Evolutionary conservation across 192 early-diverging fungal genomes (phyloP), one percentile per base, ranked within the genome.

Genomic region (Coemansia sp.): DNA sequence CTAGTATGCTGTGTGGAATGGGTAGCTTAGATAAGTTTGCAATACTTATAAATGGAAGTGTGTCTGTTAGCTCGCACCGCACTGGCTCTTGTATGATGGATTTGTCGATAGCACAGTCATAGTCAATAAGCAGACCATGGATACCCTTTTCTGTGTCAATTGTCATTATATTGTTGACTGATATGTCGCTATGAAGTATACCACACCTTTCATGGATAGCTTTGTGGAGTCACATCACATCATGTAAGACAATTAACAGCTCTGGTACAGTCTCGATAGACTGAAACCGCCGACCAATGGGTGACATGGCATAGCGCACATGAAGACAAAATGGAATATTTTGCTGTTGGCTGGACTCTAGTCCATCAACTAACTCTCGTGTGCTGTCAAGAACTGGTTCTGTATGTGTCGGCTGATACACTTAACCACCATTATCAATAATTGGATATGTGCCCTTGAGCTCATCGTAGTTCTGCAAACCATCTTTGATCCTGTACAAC

Each of bases 21-120:
- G 51, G 11, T 21, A 33, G 50, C 21, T 11, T 52, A 30, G 17
- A 19, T n/a, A 61, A 25, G 32, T 50, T 61, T 2, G 27, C 59
- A 24, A 61, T 51, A n/a, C 42, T 61, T 39, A 61, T 61, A 50
- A 61, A 61, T n/a, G 59, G 59, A 3, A 61, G 42, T 5, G 59
- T 61, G 8, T 39, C 59, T 19, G 59, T 61, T 21, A 21, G 42
- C 27, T 61, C 42, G 25, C 22, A 50, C 3, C 42, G 59, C 42
- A 20, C 42, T 50, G 8, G n/a, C 21, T 8, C 24, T 50, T 25
- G 25, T 5, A 3, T n/a, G 14, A 31, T 25, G 17, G 59, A 61
- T 21, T 25, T 46, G 36, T 61, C 36, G 17, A 61, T 46, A 2
- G 59, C 59, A 23, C 36, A 61, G 22, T 61, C 42, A 27, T 50